phyloP scores from a whole-genome alignment of 2,329 filamentous ascomycete genomes.

The Fusarium sp. region DNA sequence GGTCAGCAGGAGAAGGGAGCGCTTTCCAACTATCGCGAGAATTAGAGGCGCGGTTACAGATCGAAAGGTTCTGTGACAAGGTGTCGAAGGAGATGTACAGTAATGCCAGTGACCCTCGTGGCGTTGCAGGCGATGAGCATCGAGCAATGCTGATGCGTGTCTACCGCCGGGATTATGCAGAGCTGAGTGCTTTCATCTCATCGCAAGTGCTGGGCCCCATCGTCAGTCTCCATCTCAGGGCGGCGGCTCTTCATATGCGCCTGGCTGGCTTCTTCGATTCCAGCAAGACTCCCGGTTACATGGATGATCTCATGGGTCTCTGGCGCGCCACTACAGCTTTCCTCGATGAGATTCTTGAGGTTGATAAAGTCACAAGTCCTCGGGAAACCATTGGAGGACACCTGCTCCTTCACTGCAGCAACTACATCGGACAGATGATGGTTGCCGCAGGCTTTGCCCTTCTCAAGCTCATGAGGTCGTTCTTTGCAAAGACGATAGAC shows the following conservation, averaged over 20 bases:
- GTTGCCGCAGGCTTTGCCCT: constrained; percentile 84
- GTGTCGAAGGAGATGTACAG: constrained; percentile 85
- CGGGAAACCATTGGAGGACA: constrained; percentile 63
- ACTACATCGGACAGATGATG: constrained; percentile 87
- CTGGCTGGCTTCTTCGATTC: constrained; percentile 86
- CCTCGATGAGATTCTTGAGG: constrained; percentile 73
- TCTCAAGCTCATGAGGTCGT: constrained; percentile 82
- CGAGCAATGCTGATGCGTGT: constrained; percentile 75
- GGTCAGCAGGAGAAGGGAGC: constrained; percentile 69
- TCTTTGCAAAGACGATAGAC: constrained; percentile 80
- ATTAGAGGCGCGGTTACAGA: constrained; percentile 76
- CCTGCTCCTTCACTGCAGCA: constrained; percentile 75
- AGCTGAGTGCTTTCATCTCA: constrained; percentile 72
- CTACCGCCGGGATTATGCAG: constrained; percentile 73
- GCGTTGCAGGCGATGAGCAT: constrained; percentile 76
- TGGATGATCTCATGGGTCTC: constrained; percentile 80
- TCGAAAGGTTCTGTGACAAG: constrained; percentile 82
- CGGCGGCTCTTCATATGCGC: constrained; percentile 80
- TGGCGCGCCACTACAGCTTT: constrained; percentile 80
- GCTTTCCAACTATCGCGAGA: constrained; percentile 71
- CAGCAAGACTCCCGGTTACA: constrained; percentile 76
- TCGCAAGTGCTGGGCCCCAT: constrained; percentile 70
- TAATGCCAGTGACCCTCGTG: constrained; percentile 79
- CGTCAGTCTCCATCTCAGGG: constrained; percentile 76
- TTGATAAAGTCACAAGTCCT: constrained; percentile 62